Evolutionary conservation across 768 basidiomycete genomes (phyloP).

Genomic region (Trametes gibbosa): DNA sequence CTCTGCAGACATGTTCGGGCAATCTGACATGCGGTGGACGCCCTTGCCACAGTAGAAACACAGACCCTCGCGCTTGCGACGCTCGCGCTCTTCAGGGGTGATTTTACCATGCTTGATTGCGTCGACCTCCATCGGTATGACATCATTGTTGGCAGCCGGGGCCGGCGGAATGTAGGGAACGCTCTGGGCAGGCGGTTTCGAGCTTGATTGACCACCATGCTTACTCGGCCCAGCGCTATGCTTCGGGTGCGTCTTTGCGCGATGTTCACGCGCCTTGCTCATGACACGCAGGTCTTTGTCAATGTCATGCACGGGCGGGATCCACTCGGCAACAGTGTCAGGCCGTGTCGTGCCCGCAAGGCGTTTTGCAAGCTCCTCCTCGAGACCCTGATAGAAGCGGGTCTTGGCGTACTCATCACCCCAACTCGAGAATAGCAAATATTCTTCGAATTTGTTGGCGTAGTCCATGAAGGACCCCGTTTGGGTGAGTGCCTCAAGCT

Average conservation of each 20-base stretch:
- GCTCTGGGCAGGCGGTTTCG: neutral
- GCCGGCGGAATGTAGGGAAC: neutral
- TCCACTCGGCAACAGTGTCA: slow-evolving; percentile 1
- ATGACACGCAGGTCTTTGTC: slow-evolving; percentile 12
- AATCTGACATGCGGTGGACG: slow-evolving; percentile 28
- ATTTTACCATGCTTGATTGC: slow-evolving; percentile 1
- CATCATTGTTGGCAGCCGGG: neutral
- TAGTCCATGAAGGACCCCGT: slow-evolving; percentile 30
- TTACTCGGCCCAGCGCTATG: neutral
- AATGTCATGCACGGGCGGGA: neutral
- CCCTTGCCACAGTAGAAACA: slow-evolving; percentile 36
- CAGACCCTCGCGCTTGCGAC: slow-evolving; percentile 24
- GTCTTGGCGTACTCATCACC: slow-evolving; percentile 35
- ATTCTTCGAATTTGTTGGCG: slow-evolving; percentile 29
- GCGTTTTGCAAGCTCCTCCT: slow-evolving; percentile 27
- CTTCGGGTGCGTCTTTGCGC: neutral
- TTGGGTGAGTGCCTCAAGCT: slow-evolving; percentile 32
- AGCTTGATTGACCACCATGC: neutral
- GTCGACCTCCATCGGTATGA: slow-evolving; percentile 21
- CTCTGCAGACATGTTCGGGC: slow-evolving; percentile 26
- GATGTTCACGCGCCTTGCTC: neutral
- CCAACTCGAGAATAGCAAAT: slow-evolving; percentile 27
- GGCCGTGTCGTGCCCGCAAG: slow-evolving; percentile 1
- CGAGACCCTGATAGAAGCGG: slow-evolving; percentile 32
- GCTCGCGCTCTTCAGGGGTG: slow-evolving; percentile 7